Base-by-base conservation (phyloP, 169 alveolate genomes). In the Miamiensis avidus region DNA sequence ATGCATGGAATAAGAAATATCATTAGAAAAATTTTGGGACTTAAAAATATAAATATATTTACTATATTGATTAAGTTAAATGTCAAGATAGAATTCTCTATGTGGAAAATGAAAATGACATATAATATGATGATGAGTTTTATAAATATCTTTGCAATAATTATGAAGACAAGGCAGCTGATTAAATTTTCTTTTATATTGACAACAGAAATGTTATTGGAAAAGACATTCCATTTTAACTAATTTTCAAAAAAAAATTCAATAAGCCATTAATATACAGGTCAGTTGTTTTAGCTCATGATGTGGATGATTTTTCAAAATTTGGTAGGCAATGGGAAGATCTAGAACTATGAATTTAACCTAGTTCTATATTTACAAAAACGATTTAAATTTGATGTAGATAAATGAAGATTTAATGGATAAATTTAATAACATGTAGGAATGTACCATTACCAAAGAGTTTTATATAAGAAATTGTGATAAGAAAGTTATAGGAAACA, bases 171-270 rank as follows among this genome's bases (percentile, higher is more conserved):
- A 73, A 73, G 26, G 28, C 31, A 15, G 20, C 33, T 73, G 76
- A 73, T 15, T 15, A 73, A 29, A 73, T 73, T 15, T 73, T 73
- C 26, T 73, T 73, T 28, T 73, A n/a, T 73, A 73, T 73, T 29
- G 76, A 73, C 28, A 73, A 73, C 31, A 73, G 76, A 73, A 73
- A 73, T 73, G 76, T 73, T 73, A 73, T 73, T 15, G 76, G 76
- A 73, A 73, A 73, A 73, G 76, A 73, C 26, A 73, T 73, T 73
- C 76, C 76, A 15, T 73, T 73, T 28, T 26, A 73, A 73, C 15
- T 73, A n/a, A n/a, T 73, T n/a, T 73, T n/a, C 28, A n/a, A n/a
- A n/a, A 73, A 73, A 26, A 26, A 73, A 73, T 73, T n/a, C 31
- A 6, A 73, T n/a, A 15, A 73, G 31, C 76, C 76, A 4, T 73